Conservation (phyloP, 2,329 filamentous ascomycete species). For the Nemania sp. region DNA sequence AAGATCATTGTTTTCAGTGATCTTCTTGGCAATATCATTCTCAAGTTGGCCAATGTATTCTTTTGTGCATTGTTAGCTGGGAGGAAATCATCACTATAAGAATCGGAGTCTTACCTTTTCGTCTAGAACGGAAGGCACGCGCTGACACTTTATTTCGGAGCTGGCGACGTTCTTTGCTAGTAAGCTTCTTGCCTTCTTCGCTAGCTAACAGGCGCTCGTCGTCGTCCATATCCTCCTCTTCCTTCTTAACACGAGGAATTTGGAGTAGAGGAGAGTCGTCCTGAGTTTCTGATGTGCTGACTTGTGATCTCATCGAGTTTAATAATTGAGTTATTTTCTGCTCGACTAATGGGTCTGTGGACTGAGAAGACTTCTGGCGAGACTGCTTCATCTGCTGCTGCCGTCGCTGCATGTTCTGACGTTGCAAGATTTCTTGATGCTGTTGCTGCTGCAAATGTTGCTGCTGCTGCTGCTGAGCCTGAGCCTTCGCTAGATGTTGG, state of each 20-base stretch:
- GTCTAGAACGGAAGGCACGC: slow-evolving; percentile 93
- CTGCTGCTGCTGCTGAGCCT: slow-evolving; percentile 66
- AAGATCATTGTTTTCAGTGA: slow-evolving; percentile 80
- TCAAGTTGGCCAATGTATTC: slow-evolving; percentile 98
- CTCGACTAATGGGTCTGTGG: slow-evolving; percentile 74
- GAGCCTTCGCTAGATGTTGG: slow-evolving; percentile 72
- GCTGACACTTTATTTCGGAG: slow-evolving; percentile 99
- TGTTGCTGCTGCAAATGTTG: not conserved
- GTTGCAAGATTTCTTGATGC: slow-evolving; percentile 35
- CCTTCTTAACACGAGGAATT: slow-evolving; percentile 78
- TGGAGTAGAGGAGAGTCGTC: slow-evolving; percentile 61
- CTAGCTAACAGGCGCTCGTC: slow-evolving; percentile 71
- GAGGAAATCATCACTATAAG: not conserved
- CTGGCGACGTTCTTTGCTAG: slow-evolving; percentile 93
- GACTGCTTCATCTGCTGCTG: slow-evolving; percentile 40
- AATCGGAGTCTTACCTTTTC: slow-evolving; percentile 78
- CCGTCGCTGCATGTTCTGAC: slow-evolving; percentile 46
- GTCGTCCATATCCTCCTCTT: slow-evolving; percentile 98
- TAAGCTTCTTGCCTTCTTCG: slow-evolving; percentile 98
- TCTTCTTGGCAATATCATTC: slow-evolving; percentile 80
- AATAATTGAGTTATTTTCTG: slow-evolving; percentile 93
- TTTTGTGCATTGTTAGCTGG: slow-evolving; percentile 59
- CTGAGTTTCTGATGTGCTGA: slow-evolving; percentile 56
- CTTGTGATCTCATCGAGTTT: slow-evolving; percentile 85
- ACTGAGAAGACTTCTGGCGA: slow-evolving; percentile 55